Evolutionary conservation across 1,139 yeast species (phyloP), one percentile per base, ranked within the genome.

Genomic region (Yamadazyma spencermartinsiae): DNA sequence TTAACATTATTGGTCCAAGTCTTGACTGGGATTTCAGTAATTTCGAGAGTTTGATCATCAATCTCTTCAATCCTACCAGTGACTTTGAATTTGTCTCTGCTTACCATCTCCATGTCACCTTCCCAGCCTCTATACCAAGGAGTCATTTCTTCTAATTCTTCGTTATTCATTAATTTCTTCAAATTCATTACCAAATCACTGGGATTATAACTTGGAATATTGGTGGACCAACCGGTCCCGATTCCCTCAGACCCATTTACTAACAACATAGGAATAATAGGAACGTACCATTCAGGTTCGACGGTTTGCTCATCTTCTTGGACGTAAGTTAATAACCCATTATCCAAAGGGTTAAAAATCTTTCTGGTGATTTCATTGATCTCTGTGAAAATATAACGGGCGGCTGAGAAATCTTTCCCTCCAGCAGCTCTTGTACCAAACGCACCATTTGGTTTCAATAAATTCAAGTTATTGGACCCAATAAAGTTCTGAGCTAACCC

Each of bases 61-160:
- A 86, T 57, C 58, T 87, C 89, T 53, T 86, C 90, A 53, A 90
- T 83, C 42, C 72, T 73, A 46, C 99, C 99, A 46, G 75, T 76
- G 44, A 88, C 78, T 50, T 81, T 79, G 61, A 75, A 94, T 52
- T 78, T 83, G 42, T 84, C 95, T 18, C 71, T 65, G 6, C 77
- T 82, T 30, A 75, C 62, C 47, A 76, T 72, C 51, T 84, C 92
- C 37, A 89, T 74, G 0, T 74, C 70, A 34, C 99, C 99, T 33
- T 80, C 82, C 97, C 98, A 94, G 13, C 97, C 98, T 61, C 89
- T 80, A 59, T 76, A 94, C 98, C 98, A 94, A 0, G 99, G 99
- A 2, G 65, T 60, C 90, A 94, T 81, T 33, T 85, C 87, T 31
- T 67, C 72, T 60, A 81, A 61, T 30, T 80, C 85, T 50, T 87